Evolutionary conservation across 2,329 filamentous ascomycete genomes (phyloP), one percentile per base, ranked within the genome.

Genomic region (Plenodomus biglobosus): DNA sequence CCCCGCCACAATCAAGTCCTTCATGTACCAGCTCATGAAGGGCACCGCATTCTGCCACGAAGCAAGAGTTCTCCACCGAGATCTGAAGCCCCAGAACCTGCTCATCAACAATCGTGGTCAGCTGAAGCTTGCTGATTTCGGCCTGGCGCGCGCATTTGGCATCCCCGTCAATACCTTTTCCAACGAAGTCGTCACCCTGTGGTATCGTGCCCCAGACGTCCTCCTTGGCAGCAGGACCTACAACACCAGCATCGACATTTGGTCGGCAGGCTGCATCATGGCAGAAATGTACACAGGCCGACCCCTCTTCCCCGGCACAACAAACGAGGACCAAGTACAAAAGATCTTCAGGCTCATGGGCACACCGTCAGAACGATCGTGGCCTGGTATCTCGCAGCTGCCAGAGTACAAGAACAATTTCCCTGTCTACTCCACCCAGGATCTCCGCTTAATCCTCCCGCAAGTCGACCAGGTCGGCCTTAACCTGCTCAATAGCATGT

Each of bases 191-290:
- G 92, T 97, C 37, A 97, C 94, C 0, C 80, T 97, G 16, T 97
- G 92, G 92, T 99, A 99, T 73, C 88, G 94, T 37, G 94, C 94
- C 1, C 94, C 94, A 0, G 94, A 99, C 65, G 94, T 99, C 39
- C 82, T 99, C 42, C 82, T 99, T 38, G 94, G 94, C 43, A 94
- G 88, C 64, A 81, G 94, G 58, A 97, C 94, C 18, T 99, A 99
- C 78, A 99, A 96, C 75, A 99, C 94, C n/a, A 95, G 90, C 75
- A 97, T 99, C 72, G 94, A 99, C 68, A 97, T 99, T 70, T 99
- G 94, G 94, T 96, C 90, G 6, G 94, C 94, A 6, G 94, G 94
- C 47, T 99, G 94, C 73, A 99, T 99, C 78, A 97, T 99, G 94
- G 94, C 94, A 8, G 94, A 99, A 75, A 96, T 99, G 91, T 97